A percentile compares a stretch with the other conserved stretches of the same genome.
Conservation (phyloP, 2,329 filamentous ascomycete species). For the Talaromyces sp. region DNA sequence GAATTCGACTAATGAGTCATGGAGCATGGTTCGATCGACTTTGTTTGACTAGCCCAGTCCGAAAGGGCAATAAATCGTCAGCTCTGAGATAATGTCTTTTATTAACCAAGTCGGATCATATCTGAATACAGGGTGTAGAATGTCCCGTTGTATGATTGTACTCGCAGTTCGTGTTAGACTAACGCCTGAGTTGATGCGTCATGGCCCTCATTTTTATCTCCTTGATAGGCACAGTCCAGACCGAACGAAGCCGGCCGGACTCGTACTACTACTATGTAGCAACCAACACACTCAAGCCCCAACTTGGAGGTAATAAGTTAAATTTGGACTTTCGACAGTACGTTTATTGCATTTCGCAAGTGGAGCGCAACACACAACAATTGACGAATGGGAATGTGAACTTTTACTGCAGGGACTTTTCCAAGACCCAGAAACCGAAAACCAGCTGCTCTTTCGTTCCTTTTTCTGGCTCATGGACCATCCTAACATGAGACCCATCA, state of each 20-base stretch:
- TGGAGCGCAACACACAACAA: not conserved
- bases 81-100: conserved; percentile 1
- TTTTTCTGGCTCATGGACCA: not conserved
- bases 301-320: not conserved
- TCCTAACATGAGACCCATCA: conserved; percentile 7
- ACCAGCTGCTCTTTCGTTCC: not conserved
- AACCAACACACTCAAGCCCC: not conserved
- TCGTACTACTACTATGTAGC: not conserved
- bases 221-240: not conserved
- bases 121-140: not conserved
- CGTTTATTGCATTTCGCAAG: not conserved
- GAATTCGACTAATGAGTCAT: not conserved
- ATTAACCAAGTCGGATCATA: not conserved
- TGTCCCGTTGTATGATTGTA: not conserved
- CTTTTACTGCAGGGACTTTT: conserved; percentile 12
- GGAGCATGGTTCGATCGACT: not conserved
- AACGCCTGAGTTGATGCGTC: not conserved
- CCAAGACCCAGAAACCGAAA: conserved; percentile 12
- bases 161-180: not conserved
- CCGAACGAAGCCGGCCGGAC: not conserved
- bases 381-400: not conserved
- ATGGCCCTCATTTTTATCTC: not conserved
- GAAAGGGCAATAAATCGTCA: not conserved
- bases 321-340: not conserved
- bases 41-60: not conserved